phyloP scores from a whole-genome alignment of 805 yeast species.

The Saccharomycopsis sp. region DNA sequence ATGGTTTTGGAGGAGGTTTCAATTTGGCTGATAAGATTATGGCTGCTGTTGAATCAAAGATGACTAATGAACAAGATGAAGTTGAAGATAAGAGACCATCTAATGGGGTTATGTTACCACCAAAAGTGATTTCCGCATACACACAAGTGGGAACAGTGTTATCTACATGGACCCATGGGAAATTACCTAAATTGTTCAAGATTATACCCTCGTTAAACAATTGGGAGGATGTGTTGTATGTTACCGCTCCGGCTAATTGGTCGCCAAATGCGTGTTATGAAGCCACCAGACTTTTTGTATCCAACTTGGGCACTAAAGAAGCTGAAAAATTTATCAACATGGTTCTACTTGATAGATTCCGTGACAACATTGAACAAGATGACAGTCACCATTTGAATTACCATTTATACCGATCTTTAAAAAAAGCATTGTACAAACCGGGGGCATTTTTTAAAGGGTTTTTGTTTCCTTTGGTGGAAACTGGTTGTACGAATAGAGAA shows the following conservation, averaged over 20 bases:
- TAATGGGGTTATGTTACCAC: slow-evolving; percentile 85
- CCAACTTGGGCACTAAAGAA: slow-evolving; percentile 79
- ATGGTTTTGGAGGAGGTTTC: slow-evolving; percentile 36
- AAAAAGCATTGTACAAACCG: slow-evolving; percentile 92
- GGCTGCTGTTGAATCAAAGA: slow-evolving; percentile 47
- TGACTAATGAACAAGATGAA: slow-evolving; percentile 19
- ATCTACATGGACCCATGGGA: slow-evolving; percentile 89
- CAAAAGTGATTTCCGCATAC: slow-evolving; percentile 93
- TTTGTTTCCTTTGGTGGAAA: slow-evolving; percentile 81
- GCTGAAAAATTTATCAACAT: slow-evolving; percentile 75
- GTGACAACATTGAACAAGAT: slow-evolving; percentile 61
- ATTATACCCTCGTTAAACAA: slow-evolving; percentile 87
- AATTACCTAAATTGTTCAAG: slow-evolving; percentile 92
- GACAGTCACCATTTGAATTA: slow-evolving; percentile 80
- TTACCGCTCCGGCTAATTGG: slow-evolving; percentile 90
- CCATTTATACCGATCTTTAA: slow-evolving; percentile 85
- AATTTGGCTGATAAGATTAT: slow-evolving; percentile 89
- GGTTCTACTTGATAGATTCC: slow-evolving; percentile 65
- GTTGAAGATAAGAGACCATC: slow-evolving; percentile 35
- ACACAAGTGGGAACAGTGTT: slow-evolving; percentile 84
- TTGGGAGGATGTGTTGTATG: slow-evolving; percentile 93
- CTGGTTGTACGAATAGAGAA: slow-evolving; percentile 86
- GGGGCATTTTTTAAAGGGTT: slow-evolving; percentile 97
- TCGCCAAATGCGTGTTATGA: slow-evolving; percentile 92
- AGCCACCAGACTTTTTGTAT: slow-evolving; percentile 90